phyloP scores from a whole-genome alignment of 352 stramenopile genomes.

The Phytophthora sp. region DNA sequence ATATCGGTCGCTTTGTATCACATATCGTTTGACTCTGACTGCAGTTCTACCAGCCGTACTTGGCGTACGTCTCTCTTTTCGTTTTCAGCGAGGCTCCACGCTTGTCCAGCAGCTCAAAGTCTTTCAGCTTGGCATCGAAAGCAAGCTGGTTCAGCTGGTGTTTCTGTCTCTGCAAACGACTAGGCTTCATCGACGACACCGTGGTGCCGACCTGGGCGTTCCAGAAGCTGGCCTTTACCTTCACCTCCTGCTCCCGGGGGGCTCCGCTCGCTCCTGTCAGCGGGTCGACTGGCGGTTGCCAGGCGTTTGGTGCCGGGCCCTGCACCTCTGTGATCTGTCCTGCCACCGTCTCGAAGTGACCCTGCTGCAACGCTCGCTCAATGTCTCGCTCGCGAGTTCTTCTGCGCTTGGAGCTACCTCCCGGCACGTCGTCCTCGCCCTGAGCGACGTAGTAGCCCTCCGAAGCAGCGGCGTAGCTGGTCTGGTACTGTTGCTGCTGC shows the following conservation, averaged over 20 bases:
- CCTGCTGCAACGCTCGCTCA: constrained; percentile 71
- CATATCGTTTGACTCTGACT: constrained; percentile 1
- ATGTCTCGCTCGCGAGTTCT: constrained; percentile 70
- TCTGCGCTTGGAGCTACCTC: constrained; percentile 55
- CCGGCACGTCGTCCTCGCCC: constrained; percentile 32
- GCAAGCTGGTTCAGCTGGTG: constrained; percentile 86
- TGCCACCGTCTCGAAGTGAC: constrained; percentile 65
- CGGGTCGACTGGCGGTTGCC: constrained; percentile 53
- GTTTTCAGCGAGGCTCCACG: constrained; percentile 72
- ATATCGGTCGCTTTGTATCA: constrained; percentile 18
- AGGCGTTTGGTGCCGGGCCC: constrained; percentile 51
- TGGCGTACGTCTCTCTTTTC: constrained; percentile 80
- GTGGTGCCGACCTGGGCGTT: constrained; percentile 56
- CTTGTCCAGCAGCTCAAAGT: constrained; percentile 75
- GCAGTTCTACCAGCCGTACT: constrained; percentile 72
- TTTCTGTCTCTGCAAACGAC: constrained; percentile 76
- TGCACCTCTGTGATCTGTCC: constrained; percentile 73
- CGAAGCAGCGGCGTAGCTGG: constrained; percentile 24
- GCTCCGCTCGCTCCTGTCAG: constrained; percentile 4
- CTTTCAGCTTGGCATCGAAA: constrained; percentile 76
- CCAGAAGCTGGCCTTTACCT: constrained; percentile 79
- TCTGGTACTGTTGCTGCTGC: constrained; percentile 41
- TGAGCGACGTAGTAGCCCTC: constrained; percentile 42
- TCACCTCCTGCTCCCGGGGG: constrained; percentile 42
- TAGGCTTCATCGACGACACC: constrained; percentile 68